Evolutionary conservation across 1,284 basidiomycete species (phyloP).

Genomic region (Schizophyllum amplum): DNA sequence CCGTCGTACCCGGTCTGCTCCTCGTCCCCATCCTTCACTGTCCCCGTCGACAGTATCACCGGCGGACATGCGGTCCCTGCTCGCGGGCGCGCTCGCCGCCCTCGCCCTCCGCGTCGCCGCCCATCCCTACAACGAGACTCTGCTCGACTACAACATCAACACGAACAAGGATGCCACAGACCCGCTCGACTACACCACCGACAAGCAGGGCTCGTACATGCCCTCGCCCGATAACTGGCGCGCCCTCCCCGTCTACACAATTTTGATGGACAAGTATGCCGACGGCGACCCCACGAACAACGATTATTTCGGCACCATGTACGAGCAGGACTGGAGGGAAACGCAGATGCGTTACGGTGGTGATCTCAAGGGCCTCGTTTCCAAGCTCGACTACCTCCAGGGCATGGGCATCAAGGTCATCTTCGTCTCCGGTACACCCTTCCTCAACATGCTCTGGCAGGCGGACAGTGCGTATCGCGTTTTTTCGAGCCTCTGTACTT

Average conservation of each 20-base stretch:
- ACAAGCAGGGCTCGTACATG: conserved; percentile 46
- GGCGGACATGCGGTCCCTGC: not conserved
- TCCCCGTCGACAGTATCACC: too few species aligned
- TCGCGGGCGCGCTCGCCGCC: not conserved
- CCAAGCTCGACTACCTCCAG: conserved; percentile 75
- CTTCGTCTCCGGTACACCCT: conserved; percentile 85
- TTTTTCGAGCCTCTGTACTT: conserved; percentile 5
- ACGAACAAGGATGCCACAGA: conserved; percentile 65
- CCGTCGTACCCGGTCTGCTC: too few species aligned
- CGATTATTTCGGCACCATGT: conserved; percentile 73
- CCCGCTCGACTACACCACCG: conserved; percentile 60
- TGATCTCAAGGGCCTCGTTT: conserved; percentile 67
- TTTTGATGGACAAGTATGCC: conserved; percentile 86
- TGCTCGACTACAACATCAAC: conserved; percentile 79
- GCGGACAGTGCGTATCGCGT: conserved; percentile 66
- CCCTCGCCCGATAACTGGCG: conserved; percentile 81
- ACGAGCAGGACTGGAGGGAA: conserved; percentile 79
- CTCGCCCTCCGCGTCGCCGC: conserved; percentile 21
- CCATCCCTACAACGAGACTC: conserved; percentile 65
- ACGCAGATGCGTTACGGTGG: conserved; percentile 82
- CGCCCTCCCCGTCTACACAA: conserved; percentile 70
- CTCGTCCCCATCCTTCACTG: too few species aligned
- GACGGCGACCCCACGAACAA: conserved; percentile 87
- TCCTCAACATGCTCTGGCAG: conserved; percentile 91
- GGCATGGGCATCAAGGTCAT: conserved; percentile 79